Conservation (phyloP, 371 early-diverging fungal species). For the Saksenaea vasiformis region DNA sequence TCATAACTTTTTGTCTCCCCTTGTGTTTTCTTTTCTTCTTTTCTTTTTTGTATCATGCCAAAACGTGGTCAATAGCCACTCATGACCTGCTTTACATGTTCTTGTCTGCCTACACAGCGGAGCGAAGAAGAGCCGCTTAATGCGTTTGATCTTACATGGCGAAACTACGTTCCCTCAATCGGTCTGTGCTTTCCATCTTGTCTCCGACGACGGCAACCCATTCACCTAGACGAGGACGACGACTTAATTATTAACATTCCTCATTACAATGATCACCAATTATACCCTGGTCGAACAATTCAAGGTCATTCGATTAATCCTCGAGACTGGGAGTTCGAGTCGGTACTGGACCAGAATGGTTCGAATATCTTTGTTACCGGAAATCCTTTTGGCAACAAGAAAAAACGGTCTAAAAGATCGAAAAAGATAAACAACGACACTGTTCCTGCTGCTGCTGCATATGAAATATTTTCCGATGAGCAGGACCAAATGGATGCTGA, state of each 20-base stretch:
- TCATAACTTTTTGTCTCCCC: not conserved
- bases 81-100: constrained; percentile 6
- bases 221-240: constrained; percentile 39
- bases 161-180: constrained; percentile 43
- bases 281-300: constrained; percentile 27
- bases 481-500: constrained; percentile 37
- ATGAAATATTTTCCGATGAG: constrained; percentile 23
- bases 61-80: not conserved
- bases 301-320: constrained; percentile 28
- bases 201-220: constrained; percentile 13
- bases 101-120: constrained; percentile 19
- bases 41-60: not conserved
- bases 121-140: constrained; percentile 24
- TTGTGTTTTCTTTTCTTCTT: not conserved
- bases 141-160: constrained; percentile 52
- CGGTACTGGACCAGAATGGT: constrained; percentile 9
- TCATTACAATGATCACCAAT: constrained; percentile 34
- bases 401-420: constrained; percentile 18
- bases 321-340: constrained; percentile 35
- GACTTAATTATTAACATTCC: constrained; percentile 25
- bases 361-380: constrained; percentile 33
- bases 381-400: constrained; percentile 40
- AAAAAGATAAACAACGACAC: constrained; percentile 12
- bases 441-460: constrained; percentile 23
- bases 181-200: constrained; percentile 23